phyloP scores from a whole-genome alignment of 345 rosid genomes.

The Syzygium grande region DNA sequence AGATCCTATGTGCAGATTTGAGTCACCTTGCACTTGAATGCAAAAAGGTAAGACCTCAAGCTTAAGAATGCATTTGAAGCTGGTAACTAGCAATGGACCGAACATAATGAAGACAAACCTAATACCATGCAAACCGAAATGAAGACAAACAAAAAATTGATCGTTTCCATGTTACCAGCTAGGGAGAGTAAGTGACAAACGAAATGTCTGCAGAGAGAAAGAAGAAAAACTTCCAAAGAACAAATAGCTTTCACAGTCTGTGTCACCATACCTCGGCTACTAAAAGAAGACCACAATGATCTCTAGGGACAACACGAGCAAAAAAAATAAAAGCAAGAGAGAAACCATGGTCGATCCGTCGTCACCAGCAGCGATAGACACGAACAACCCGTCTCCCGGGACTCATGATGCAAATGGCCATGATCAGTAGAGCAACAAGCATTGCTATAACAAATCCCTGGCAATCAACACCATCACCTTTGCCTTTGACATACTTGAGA shows the following conservation, averaged over 20 bases:
- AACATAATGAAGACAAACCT: not conserved
- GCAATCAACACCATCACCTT: conserved; percentile 13
- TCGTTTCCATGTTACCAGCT: too few relatives aligned
- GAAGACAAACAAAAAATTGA: too few relatives aligned
- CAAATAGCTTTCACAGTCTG: not conserved
- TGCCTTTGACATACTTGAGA: conserved; percentile 9
- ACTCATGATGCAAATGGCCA: conserved; percentile 22
- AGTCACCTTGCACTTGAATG: not conserved
- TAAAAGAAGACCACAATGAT: not conserved
- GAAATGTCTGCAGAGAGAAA: not conserved
- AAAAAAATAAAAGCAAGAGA: not conserved
- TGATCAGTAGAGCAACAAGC: conserved; percentile 22
- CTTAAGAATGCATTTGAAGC: not conserved
- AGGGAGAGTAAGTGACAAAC: not conserved
- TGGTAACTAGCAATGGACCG: not conserved
- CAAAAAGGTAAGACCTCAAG: not conserved
- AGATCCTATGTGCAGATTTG: not conserved
- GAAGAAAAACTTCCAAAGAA: not conserved
- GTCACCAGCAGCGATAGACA: conserved; percentile 8
- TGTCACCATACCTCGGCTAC: not conserved
- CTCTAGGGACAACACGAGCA: not conserved
- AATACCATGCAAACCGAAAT: not conserved
- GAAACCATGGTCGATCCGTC: not conserved
- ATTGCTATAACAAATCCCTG: conserved; percentile 10
- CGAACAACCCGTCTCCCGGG: conserved; percentile 11